Percentiles rank a stretch among this genome's conserved stretches.
phyloP scores from a whole-genome alignment of 2,329 filamentous ascomycete genomes.

The Madurella mycetomatis region DNA sequence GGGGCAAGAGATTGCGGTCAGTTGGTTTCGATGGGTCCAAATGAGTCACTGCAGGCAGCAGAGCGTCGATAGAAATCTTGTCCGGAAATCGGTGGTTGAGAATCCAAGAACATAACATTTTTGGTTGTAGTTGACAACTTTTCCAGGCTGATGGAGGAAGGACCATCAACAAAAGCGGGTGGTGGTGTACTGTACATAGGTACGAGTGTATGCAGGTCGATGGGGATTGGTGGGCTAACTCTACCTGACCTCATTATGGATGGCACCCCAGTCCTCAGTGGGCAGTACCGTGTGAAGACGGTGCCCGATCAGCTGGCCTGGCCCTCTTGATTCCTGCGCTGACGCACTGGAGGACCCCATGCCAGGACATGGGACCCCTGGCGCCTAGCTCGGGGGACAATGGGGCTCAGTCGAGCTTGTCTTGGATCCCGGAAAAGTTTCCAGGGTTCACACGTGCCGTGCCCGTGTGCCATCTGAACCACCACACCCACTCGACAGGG shows the following conservation, averaged over 20 bases:
- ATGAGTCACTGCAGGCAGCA: constrained; percentile 21
- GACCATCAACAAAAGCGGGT: no score
- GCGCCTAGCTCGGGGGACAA: background rate
- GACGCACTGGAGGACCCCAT: constrained; percentile 7
- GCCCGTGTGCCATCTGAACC: background rate
- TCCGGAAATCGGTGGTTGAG: background rate
- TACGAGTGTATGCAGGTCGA: no score
- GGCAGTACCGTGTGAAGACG: background rate
- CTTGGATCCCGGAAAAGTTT: constrained; percentile 10
- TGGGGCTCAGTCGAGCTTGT: constrained; percentile 9
- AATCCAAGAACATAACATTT: background rate
- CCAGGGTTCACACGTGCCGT: background rate
- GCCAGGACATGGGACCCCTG: constrained; percentile 9
- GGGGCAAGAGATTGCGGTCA: constrained; percentile 1
- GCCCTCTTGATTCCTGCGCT: background rate
- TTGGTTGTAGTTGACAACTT: background rate
- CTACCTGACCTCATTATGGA: background rate
- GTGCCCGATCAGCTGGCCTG: constrained; percentile 10
- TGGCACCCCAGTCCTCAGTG: constrained; percentile 1
- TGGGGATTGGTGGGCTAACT: no score
- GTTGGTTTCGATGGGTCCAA: background rate
- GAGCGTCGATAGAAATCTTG: background rate
- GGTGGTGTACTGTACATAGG: no score
- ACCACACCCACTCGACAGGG: background rate
- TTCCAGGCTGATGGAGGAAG: no score